phyloP scores from a whole-genome alignment of 805 yeast species.

The Kuraishia hungarica region DNA sequence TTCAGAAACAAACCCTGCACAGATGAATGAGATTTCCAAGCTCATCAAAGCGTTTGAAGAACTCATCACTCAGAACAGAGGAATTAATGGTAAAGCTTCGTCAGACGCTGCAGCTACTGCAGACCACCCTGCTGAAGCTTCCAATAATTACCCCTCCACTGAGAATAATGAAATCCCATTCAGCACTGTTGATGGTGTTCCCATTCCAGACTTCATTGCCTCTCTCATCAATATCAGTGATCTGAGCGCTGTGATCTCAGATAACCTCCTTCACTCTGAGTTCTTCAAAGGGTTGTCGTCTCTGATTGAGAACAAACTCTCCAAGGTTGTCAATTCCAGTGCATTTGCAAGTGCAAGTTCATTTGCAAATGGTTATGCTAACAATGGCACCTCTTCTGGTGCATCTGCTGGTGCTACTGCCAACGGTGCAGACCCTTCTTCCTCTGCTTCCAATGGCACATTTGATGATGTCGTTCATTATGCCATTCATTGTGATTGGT shows the following conservation, averaged over 20 bases:
- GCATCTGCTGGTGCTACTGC: neutral
- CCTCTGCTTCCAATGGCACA: neutral
- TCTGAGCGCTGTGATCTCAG: slow-evolving; percentile 12
- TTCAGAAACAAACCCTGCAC: neutral
- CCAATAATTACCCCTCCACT: neutral
- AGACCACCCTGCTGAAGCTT: neutral
- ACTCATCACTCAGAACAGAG: slow-evolving; percentile 4
- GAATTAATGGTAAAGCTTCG: neutral
- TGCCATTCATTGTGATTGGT: slow-evolving; percentile 22
- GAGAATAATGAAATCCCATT: too few species aligned
- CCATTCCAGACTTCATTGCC: neutral
- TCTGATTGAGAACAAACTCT: slow-evolving; percentile 12
- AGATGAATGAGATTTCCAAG: slow-evolving; percentile 4
- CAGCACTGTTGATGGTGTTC: neutral
- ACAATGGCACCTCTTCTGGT: slow-evolving; percentile 5
- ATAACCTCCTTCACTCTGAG: slow-evolving; percentile 13
- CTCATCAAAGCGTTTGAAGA: slow-evolving; percentile 7
- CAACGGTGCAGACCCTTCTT: neutral
- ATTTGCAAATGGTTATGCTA: neutral
- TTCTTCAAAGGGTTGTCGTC: slow-evolving; percentile 11
- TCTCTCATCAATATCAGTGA: slow-evolving; percentile 7
- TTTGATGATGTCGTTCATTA: slow-evolving; percentile 8
- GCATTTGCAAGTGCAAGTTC: slow-evolving; percentile 11
- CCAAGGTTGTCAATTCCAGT: slow-evolving; percentile 8
- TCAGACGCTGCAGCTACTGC: neutral